These are phyloP conservation scores for Arabidopsis suecica DNA, from an alignment of 345 rosid genomes.

Conservation along the genomic window DNA sequence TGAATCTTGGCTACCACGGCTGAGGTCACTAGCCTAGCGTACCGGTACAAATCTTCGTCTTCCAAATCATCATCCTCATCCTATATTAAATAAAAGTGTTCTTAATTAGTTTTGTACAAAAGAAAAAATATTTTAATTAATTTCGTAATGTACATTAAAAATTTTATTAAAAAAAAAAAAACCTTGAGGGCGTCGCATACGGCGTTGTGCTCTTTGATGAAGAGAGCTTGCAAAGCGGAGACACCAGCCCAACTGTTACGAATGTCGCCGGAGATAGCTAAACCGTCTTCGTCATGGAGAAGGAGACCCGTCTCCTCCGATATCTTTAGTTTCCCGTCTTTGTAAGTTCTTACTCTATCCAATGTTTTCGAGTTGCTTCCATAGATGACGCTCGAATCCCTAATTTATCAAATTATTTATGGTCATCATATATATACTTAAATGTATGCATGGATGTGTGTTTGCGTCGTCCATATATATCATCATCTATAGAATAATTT, in stretches of 20 bases:
- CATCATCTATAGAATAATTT: no score
- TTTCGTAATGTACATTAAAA: background rate
- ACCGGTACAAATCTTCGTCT: constrained; percentile 60
- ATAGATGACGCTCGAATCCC: constrained; percentile 69
- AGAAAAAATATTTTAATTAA: no score
- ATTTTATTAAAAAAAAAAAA: background rate
- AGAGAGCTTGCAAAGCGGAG: constrained; percentile 59
- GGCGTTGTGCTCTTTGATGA: constrained; percentile 59
- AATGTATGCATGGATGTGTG: background rate
- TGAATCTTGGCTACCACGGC: constrained; percentile 73
- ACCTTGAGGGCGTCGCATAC: constrained; percentile 64
- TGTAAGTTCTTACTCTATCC: constrained; percentile 53
- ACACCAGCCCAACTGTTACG: constrained; percentile 65
- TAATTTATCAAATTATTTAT: constrained; percentile 8
- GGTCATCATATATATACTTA: background rate
- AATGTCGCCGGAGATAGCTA: constrained; percentile 55
- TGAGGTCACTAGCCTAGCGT: constrained; percentile 63
- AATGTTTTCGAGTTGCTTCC: constrained; percentile 50
- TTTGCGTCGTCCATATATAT: background rate
- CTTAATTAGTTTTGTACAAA: no score
- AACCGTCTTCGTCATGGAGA: constrained; percentile 48
- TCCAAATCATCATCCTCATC: constrained; percentile 45
- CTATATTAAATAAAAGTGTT: constrained; percentile 21
- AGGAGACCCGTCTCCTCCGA: constrained; percentile 56
- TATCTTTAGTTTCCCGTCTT: constrained; percentile 62